Conservation (phyloP, 352 stramenopile genomes). For the Phytophthora hibernalis region DNA sequence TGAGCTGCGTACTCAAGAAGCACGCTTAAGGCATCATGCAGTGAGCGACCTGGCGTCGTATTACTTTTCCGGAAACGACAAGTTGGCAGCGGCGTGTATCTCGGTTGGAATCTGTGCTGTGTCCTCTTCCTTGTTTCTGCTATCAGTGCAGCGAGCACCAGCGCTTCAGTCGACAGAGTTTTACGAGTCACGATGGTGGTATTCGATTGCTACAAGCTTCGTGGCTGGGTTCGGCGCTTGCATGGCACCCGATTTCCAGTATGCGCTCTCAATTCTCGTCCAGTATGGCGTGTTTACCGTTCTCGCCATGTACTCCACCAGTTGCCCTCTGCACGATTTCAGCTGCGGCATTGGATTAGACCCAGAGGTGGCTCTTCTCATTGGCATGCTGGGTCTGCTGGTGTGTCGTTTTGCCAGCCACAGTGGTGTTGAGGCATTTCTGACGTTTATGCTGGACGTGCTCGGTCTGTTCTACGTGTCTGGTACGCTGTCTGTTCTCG, state of each 20-base stretch:
- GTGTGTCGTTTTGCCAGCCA: constrained; percentile 43
- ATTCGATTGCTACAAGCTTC: constrained; percentile 42
- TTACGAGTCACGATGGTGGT: constrained; percentile 51
- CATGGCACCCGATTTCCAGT: constrained; percentile 49
- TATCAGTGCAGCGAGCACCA: constrained; percentile 31
- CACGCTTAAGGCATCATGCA: constrained; percentile 23
- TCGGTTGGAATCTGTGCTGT: constrained; percentile 33
- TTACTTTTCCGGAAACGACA: constrained; percentile 41
- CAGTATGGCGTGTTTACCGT: constrained; percentile 54
- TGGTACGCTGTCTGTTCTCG: constrained; percentile 51
- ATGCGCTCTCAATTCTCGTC: constrained; percentile 48
- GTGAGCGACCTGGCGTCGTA: constrained; percentile 26
- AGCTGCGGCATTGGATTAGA: constrained; percentile 46
- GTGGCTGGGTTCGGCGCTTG: constrained; percentile 49
- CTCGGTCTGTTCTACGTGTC: constrained; percentile 68
- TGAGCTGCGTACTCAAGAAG: constrained; percentile 31
- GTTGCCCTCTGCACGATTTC: constrained; percentile 61
- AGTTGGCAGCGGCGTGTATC: constrained; percentile 43
- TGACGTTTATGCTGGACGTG: constrained; percentile 57
- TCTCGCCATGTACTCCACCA: constrained; percentile 59
- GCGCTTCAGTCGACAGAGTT: constrained; percentile 56
- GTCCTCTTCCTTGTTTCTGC: constrained; percentile 40
- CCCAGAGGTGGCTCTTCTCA: constrained; percentile 39
- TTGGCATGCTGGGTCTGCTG: constrained; percentile 43
- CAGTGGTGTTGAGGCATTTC: constrained; percentile 31